Evolutionary conservation across 2,329 filamentous ascomycete species (phyloP).

Genomic region (Xylariaceae sp.): DNA sequence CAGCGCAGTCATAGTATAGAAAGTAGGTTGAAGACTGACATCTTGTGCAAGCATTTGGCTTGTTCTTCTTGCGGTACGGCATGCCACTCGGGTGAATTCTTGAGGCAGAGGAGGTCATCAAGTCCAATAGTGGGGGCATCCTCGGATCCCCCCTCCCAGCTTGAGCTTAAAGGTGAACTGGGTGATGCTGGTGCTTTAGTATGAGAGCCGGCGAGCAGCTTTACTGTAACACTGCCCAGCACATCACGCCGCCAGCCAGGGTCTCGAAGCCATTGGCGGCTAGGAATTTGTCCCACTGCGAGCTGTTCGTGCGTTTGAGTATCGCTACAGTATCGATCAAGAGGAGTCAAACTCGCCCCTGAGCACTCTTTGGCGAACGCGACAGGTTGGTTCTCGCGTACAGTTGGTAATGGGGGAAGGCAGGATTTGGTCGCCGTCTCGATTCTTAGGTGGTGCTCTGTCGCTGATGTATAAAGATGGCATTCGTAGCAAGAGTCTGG

Average conservation of each 20-base stretch:
- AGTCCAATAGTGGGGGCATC: constrained; percentile 3
- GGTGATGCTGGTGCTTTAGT: background rate
- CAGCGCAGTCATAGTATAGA: background rate
- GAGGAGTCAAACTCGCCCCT: constrained; percentile 16
- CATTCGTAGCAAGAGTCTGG: background rate
- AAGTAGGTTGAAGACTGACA: constrained; percentile 14
- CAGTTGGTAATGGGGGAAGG: background rate
- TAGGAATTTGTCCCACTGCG: constrained; percentile 21
- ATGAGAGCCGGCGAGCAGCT: background rate
- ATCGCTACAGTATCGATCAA: constrained; percentile 31
- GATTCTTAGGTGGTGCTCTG: background rate
- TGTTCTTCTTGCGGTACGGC: constrained; percentile 14
- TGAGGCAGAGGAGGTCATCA: background rate
- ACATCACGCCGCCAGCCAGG: background rate
- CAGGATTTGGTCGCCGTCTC: background rate
- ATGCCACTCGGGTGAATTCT: constrained; percentile 6
- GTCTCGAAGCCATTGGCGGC: background rate
- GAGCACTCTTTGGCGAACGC: background rate
- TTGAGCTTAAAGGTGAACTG: background rate
- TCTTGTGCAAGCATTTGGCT: constrained; percentile 6
- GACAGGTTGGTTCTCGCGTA: background rate
- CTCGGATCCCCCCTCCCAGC: background rate
- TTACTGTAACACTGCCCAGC: background rate
- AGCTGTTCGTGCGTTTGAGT: constrained; percentile 31
- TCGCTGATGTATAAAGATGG: background rate